A percentile compares a stretch with the other conserved stretches of the same genome.
Evolutionary conservation across 176 grass and related monocot genomes (phyloP).

Genomic region (Musa troglodytarum): DNA sequence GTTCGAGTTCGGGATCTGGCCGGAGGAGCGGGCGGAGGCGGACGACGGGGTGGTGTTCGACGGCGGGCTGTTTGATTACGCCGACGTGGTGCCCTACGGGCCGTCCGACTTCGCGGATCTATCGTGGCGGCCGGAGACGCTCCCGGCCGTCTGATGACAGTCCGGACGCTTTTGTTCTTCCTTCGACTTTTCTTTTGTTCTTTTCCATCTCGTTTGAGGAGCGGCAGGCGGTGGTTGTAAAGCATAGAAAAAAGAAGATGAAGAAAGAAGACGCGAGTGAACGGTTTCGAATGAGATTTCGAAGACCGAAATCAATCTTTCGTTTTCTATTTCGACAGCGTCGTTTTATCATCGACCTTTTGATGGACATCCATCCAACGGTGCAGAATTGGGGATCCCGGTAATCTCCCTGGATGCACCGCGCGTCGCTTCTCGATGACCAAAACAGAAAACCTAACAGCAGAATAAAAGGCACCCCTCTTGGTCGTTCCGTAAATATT

Average conservation of each 20-base stretch:
- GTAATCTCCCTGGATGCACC: too few relatives aligned
- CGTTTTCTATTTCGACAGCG: background rate
- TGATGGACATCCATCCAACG: too few relatives aligned
- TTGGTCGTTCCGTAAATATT: too few relatives aligned
- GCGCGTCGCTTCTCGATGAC: too few relatives aligned
- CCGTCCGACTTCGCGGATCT: constrained; percentile 12
- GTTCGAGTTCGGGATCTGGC: background rate
- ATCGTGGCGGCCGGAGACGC: constrained; percentile 9
- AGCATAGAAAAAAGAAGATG: background rate
- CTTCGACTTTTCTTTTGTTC: background rate
- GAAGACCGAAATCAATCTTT: background rate
- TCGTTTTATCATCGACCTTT: background rate
- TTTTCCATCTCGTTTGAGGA: background rate
- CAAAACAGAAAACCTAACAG: too few relatives aligned
- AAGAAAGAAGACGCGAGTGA: background rate
- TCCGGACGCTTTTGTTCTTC: background rate
- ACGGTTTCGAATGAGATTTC: background rate
- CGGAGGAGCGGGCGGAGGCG: background rate
- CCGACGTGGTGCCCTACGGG: background rate
- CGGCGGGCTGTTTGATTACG: constrained; percentile 11
- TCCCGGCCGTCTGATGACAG: constrained; percentile 15
- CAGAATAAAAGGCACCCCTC: too few relatives aligned
- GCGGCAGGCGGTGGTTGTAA: background rate
- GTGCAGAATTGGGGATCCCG: too few relatives aligned
- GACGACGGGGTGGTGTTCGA: constrained; percentile 3